These are phyloP conservation scores for Camellia sinensis DNA, from an alignment of 148 eudicot species.

Conservation along the genomic window DNA sequence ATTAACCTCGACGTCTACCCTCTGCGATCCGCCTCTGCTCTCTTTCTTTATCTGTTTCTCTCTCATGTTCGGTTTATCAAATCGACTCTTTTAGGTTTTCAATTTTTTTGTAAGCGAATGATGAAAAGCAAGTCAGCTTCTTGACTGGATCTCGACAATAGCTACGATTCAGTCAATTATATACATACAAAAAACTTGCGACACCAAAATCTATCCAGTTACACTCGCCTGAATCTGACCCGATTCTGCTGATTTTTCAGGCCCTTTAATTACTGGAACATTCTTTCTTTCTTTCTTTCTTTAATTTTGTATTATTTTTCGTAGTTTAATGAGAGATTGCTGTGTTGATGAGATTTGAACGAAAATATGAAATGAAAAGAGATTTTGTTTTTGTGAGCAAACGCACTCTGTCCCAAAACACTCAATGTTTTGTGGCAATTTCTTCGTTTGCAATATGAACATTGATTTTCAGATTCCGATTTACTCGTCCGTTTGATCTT, in stretches of 20 bases:
- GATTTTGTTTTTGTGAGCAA: slow-evolving; percentile 27
- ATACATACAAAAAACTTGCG: slow-evolving; percentile 16
- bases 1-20: neutral
- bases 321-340: neutral
- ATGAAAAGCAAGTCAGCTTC: slow-evolving; percentile 48
- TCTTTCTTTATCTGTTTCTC: neutral
- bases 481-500: slow-evolving; percentile 47
- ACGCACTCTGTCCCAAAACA: slow-evolving; percentile 91
- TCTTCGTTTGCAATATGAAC: slow-evolving; percentile 71
- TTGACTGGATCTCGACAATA: slow-evolving; percentile 31
- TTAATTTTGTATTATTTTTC: neutral
- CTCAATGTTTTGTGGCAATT: slow-evolving; percentile 69
- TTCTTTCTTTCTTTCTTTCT: neutral
- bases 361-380: too few relatives aligned
- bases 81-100: too few relatives aligned
- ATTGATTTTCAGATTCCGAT: slow-evolving; percentile 29
- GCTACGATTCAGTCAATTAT: slow-evolving; percentile 32
- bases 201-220: slow-evolving; percentile 24
- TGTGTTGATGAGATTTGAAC: neutral
- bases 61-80: neutral
- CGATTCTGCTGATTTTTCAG: slow-evolving; percentile 35
- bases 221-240: slow-evolving; percentile 63
- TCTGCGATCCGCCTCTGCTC: neutral
- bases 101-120: neutral
- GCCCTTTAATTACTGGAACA: slow-evolving; percentile 51